These are phyloP conservation scores for Panaeolus cyanescens DNA, from an alignment of 768 basidiomycete species.

Conservation along the genomic window DNA sequence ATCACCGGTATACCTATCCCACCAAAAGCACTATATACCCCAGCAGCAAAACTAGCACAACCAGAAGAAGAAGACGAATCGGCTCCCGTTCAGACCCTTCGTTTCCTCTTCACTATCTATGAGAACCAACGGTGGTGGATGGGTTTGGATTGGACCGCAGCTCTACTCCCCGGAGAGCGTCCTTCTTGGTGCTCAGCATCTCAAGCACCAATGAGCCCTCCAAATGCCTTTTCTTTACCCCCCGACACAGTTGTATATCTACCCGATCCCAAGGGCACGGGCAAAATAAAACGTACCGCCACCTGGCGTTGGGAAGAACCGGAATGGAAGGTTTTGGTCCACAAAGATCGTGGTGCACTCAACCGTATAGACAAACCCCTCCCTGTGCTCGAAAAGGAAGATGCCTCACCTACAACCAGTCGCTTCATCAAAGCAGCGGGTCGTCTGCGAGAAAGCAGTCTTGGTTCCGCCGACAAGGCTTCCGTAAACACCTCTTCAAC, in stretches of 20 bases:
- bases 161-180: constrained; percentile 85
- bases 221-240: constrained; percentile 68
- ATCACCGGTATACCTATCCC: constrained; percentile 60
- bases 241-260: constrained; percentile 61
- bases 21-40: constrained; percentile 35
- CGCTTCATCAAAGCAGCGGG: constrained; percentile 59
- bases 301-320: constrained; percentile 90
- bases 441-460: constrained; percentile 39
- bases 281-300: constrained; percentile 68
- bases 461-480: constrained; percentile 18
- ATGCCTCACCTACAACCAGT: constrained; percentile 35
- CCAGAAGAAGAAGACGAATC: constrained; percentile 3
- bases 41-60: constrained; percentile 23
- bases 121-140: constrained; percentile 99
- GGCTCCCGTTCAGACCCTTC: constrained; percentile 46
- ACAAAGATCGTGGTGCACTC: constrained; percentile 51
- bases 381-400: constrained; percentile 48
- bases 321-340: constrained; percentile 83
- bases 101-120: constrained; percentile 87
- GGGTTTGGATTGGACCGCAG: constrained; percentile 95
- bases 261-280: constrained; percentile 41
- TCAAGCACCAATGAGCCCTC: constrained; percentile 66
- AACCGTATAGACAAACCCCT: constrained; percentile 63
- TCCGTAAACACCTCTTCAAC: constrained; percentile 8
- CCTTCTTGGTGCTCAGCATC: constrained; percentile 79